These are phyloP conservation scores for Pisolithus tinctorius DNA, from an alignment of 768 basidiomycete species.

Conservation along the genomic window DNA sequence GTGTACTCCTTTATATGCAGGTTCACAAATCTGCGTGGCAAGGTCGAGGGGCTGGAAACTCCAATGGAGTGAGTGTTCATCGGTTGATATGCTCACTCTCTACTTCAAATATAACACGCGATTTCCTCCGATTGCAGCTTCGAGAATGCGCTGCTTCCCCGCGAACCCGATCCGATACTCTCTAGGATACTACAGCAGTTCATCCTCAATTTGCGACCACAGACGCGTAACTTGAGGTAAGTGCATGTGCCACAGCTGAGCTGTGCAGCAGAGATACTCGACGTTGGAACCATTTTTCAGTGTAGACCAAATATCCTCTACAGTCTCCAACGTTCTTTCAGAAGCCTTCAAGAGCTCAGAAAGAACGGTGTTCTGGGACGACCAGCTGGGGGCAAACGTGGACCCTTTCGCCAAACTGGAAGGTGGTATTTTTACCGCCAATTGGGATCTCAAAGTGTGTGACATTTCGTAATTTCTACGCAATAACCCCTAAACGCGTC, in stretches of 20 bases:
- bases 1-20: conserved; percentile 81
- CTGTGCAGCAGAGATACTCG: conserved; percentile 22
- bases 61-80: conserved; percentile 70
- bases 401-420: conserved; percentile 65
- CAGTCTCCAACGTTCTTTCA: conserved; percentile 58
- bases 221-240: conserved; percentile 87
- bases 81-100: conserved; percentile 12
- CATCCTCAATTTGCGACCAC: conserved; percentile 75
- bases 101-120: conserved; percentile 26
- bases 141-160: conserved; percentile 70
- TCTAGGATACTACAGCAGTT: conserved; percentile 69
- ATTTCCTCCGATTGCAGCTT: conserved; percentile 44
- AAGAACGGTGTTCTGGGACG: conserved; percentile 78
- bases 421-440: conserved; percentile 72
- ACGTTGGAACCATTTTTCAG: conserved; percentile 38
- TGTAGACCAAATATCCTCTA: conserved; percentile 75
- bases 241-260: conserved; percentile 30
- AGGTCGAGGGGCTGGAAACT: conserved; percentile 72
- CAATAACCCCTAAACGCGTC: conserved; percentile 25
- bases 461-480: conserved; percentile 16
- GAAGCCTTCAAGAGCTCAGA: conserved; percentile 70
- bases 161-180: conserved; percentile 66
- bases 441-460: conserved; percentile 79
- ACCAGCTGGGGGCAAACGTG: conserved; percentile 55
- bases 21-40: conserved; percentile 68